Evolutionary conservation across 1,284 basidiomycete species (phyloP), one percentile per base, ranked within the genome.

Genomic region (Apiotrichum laibachii): DNA sequence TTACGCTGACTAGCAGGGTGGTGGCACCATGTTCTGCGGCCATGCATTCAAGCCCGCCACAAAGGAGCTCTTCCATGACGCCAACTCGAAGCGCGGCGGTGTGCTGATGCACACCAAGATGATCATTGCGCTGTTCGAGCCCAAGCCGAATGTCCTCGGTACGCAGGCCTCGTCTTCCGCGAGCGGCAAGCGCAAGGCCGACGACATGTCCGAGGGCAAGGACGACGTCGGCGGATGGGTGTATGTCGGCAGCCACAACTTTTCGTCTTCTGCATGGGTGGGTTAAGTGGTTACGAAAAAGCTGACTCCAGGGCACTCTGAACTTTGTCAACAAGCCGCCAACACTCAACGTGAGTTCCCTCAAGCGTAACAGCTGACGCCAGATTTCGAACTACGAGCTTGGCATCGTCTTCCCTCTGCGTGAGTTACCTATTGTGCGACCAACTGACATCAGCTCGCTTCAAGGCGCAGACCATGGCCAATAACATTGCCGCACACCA

Each of bases 91-190:
- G 55, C 63, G 72, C 10, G 76, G 76, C 15, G 73, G 72, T 3
- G 70, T 77, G 3, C 60, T 79, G 49, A 77, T 79, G 75, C 78
- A 79, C 59, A 65, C 75, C 21, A 79, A 79, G 75, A 68, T 77
- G 53, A 57, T 78, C 12, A 64, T 77, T 16, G 73, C 66, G 0
- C 49, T 69, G 0, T 78, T 76, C 55, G 71, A 78, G 58, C 66
- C 73, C 9, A 37, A 58, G 19, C 56, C 64, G 3, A 57, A 65
- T 1, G 50, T 56, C 4, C 49, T 73, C 12, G 64, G 64, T 7
- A 7, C 26, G 15, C 40, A 57, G 34, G 11, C 52, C 51, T 43
- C 54, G 34, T 18, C 58, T 49, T 16, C 33, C 18, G 26, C 26
- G 26, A 43, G 19, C 10, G 62, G 57, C 4, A 74, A 75, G 49